Percentiles rank a stretch among this genome's conserved stretches.
phyloP scores from a whole-genome alignment of 2,329 filamentous ascomycete species.

The Chaetomiaceae sp. region DNA sequence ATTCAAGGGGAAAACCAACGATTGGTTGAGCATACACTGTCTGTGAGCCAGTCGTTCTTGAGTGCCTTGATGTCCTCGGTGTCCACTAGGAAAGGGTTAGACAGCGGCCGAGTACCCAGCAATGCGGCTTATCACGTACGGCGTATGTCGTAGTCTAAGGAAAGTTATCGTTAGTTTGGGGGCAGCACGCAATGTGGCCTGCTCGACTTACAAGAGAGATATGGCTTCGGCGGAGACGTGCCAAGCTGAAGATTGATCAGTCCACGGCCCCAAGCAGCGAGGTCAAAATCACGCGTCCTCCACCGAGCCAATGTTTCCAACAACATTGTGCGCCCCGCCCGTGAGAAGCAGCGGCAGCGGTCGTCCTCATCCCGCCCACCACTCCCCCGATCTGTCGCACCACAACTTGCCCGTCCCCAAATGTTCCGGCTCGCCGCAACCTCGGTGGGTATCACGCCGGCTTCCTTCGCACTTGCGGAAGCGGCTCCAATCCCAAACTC shows the following conservation, averaged over 20 bases:
- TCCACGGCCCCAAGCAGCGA: not conserved
- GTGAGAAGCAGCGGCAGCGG: not conserved
- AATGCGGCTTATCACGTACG: slow-evolving; percentile 21
- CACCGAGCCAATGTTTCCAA: not conserved
- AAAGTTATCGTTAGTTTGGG: slow-evolving; percentile 10
- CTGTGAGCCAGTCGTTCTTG: slow-evolving; percentile 91
- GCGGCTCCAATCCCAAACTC: not conserved
- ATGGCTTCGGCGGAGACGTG: slow-evolving; percentile 36
- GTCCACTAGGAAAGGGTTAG: slow-evolving; percentile 57
- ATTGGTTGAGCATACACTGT: slow-evolving; percentile 64
- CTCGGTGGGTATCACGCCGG: not conserved
- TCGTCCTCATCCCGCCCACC: too few species aligned
- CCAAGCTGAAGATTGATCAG: slow-evolving; percentile 16
- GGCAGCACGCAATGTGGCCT: not conserved
- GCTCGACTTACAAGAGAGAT: slow-evolving; percentile 42
- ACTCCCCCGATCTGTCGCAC: not conserved
- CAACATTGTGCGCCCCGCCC: not conserved
- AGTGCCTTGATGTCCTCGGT: slow-evolving; percentile 85
- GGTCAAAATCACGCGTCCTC: not conserved
- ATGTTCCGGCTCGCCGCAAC: not conserved
- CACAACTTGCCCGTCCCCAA: not conserved
- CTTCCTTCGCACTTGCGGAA: not conserved
- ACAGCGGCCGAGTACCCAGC: not conserved
- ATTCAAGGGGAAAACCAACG: not conserved
- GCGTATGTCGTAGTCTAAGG: slow-evolving; percentile 24